phyloP scores from a whole-genome alignment of 164 flowering plant genomes.

The Magnolia changhungtana region DNA sequence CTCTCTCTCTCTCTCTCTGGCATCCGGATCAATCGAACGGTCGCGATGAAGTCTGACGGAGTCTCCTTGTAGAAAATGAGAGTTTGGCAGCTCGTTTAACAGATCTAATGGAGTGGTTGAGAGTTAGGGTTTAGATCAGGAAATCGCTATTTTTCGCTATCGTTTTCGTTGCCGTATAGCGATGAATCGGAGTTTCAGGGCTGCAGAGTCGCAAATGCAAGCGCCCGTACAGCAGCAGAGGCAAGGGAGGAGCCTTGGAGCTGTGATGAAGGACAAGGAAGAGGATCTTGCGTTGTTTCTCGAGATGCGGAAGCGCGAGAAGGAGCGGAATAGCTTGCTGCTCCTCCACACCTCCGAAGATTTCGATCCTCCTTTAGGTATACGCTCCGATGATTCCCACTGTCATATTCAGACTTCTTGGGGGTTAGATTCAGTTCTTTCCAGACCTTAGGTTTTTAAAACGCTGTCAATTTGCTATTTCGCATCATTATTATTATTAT shows the following conservation, averaged over 20 bases:
- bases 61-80: no score
- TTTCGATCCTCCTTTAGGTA: slow-evolving; percentile 76
- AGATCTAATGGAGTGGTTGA: background rate
- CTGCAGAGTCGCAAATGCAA: slow-evolving; percentile 62
- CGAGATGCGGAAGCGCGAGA: slow-evolving; percentile 91
- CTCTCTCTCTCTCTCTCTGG: background rate
- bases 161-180: background rate
- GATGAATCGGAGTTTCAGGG: slow-evolving; percentile 93
- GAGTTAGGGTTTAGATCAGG: background rate
- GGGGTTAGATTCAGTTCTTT: background rate
- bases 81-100: background rate
- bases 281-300: slow-evolving; percentile 87
- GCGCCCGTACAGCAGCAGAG: slow-evolving; percentile 47
- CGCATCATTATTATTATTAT: background rate
- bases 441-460: background rate
- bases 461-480: background rate
- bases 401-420: background rate
- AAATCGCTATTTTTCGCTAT: background rate
- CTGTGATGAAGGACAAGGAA: slow-evolving; percentile 76
- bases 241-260: slow-evolving; percentile 42
- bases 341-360: slow-evolving; percentile 55
- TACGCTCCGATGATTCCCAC: background rate
- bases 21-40: background rate
- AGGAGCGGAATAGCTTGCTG: slow-evolving; percentile 58
- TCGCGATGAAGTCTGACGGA: background rate